Evolutionary conservation across 148 eudicot genomes (phyloP).

Genomic region (Amaranthus cruentus): DNA sequence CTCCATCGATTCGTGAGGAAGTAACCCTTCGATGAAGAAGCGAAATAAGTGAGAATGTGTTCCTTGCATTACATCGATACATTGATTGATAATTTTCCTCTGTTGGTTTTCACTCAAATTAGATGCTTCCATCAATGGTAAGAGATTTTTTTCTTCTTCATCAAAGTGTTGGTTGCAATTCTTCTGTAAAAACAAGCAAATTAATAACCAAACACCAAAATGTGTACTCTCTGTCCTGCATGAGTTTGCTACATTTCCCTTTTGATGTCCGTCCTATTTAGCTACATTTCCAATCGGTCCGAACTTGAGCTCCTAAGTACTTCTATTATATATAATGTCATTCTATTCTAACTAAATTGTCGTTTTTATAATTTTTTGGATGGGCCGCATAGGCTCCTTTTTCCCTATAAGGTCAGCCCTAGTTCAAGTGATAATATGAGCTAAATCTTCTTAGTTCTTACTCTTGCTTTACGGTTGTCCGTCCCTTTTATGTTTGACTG

Average conservation of each 20-base stretch:
- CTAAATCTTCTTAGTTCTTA: no score
- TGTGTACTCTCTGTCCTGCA: background rate
- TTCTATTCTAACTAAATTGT: no score
- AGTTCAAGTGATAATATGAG: no score
- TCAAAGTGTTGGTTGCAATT: conserved; percentile 73
- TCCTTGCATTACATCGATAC: conserved; percentile 64
- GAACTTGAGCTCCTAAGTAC: background rate
- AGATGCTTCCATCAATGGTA: conserved; percentile 75
- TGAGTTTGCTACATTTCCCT: background rate
- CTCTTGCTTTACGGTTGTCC: no score
- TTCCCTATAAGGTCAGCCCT: no score
- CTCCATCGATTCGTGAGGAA: conserved; percentile 67
- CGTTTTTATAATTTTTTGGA: no score
- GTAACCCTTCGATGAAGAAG: conserved; percentile 75
- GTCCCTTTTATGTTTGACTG: no score
- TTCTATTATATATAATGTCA: no score
- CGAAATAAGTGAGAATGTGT: conserved; percentile 74
- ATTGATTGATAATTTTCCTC: conserved; percentile 50
- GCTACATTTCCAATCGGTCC: no score
- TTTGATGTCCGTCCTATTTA: no score
- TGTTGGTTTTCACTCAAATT: conserved; percentile 53
- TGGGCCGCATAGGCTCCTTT: no score
- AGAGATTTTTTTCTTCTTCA: conserved; percentile 65
- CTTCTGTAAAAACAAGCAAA: conserved; percentile 37
- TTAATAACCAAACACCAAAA: background rate